phyloP scores from a whole-genome alignment of 768 basidiomycete species.

The Suillus luteus region DNA sequence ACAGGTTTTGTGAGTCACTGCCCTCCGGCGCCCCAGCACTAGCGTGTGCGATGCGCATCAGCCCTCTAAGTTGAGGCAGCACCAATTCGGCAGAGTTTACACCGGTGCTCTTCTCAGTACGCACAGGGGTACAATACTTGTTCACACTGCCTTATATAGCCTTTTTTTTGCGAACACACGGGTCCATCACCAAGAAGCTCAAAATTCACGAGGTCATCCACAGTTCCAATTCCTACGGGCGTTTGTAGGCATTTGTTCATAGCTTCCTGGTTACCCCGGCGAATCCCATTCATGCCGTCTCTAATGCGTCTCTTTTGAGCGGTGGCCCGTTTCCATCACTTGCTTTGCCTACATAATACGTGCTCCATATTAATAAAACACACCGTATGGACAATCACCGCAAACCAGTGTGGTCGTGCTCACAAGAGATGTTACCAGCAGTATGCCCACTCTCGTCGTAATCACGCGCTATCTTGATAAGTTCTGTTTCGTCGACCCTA shows the following conservation, averaged over 20 bases:
- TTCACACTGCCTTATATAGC: background rate
- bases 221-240: background rate
- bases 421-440: background rate
- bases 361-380: background rate
- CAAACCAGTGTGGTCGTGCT: background rate
- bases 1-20: background rate
- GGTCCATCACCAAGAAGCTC: background rate
- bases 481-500: background rate
- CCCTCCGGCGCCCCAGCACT: background rate
- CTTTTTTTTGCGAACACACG: constrained; percentile 1
- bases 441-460: background rate
- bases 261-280: constrained; percentile 1
- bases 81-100: background rate
- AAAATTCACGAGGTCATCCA: background rate
- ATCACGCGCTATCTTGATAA: background rate
- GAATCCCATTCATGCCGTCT: background rate
- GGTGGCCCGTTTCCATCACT: background rate
- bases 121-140: background rate
- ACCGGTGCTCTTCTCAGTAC: background rate
- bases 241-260: constrained; percentile 7
- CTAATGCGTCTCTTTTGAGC: background rate
- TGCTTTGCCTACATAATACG: background rate
- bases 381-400: background rate
- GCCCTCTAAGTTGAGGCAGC: background rate
- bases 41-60: background rate